phyloP scores from a whole-genome alignment of 768 basidiomycete species.

The Austroboletus festivus region DNA sequence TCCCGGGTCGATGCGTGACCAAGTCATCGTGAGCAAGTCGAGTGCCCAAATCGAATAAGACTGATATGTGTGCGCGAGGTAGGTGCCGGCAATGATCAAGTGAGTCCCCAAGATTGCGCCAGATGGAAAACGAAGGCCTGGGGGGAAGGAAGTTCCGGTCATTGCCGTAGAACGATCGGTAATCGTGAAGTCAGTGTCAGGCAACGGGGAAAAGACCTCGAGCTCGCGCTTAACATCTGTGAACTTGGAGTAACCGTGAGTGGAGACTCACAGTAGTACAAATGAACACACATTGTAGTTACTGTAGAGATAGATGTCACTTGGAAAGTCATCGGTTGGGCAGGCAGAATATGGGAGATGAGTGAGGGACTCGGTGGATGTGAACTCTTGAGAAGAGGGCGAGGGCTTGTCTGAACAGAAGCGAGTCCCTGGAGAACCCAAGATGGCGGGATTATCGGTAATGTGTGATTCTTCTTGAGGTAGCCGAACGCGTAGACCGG shows the following conservation, averaged over 20 bases:
- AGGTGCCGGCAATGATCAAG: conserved; percentile 93
- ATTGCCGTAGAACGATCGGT: conserved; percentile 79
- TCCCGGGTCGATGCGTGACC: conserved; percentile 88
- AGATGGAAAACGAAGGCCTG: conserved; percentile 93
- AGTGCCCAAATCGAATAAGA: conserved; percentile 97
- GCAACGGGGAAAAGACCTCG: conserved; percentile 82
- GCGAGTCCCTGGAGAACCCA: conserved; percentile 56
- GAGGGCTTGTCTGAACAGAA: conserved; percentile 51
- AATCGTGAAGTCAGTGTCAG: conserved; percentile 72
- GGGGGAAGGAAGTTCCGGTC: conserved; percentile 80
- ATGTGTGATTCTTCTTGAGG: conserved; percentile 57
- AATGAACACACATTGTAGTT: conserved; percentile 81
- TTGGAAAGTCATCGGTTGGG: conserved; percentile 72
- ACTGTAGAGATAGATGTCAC: conserved; percentile 88
- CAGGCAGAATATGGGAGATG: conserved; percentile 76
- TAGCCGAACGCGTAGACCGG: conserved; percentile 61
- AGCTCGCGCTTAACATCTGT: conserved; percentile 95
- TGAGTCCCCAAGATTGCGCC: conserved; percentile 89
- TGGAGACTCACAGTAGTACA: conserved; percentile 1
- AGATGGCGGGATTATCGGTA: conserved; percentile 37
- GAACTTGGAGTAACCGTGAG: conserved; percentile 50
- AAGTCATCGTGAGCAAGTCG: conserved; percentile 76
- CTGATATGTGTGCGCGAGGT: conserved; percentile 90
- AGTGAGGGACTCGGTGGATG: conserved; percentile 55
- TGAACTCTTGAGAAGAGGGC: conserved; percentile 44